Base-by-base conservation (phyloP, 1,139 yeast species). In the Debaryomyces singareniensis region DNA sequence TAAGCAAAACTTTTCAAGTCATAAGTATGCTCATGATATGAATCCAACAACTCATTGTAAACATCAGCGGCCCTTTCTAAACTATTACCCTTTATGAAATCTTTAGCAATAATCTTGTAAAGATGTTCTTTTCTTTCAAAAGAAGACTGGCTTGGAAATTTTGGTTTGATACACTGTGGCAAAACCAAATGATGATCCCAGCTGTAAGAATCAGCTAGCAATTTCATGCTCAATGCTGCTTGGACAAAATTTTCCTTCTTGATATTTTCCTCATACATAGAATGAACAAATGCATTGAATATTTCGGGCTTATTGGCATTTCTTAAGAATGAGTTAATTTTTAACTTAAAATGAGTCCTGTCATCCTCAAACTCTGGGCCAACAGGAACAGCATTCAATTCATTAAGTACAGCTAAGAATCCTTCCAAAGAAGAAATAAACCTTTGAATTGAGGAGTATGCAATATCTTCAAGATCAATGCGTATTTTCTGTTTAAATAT, bases 281-380 rank as follows among this genome's bases (percentile, higher is more conserved):
- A 80, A 52, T 79, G 74, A 42, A 86, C 75, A 51, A 84, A 82
- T 11, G 85, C 72, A 48, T 83, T 81, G 58, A 86, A 80, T 37
- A 81, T 65, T 50, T 83, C 94, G 1, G 93, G 93, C 43, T 79
- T 78, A 48, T 80, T 78, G 28, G 86, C 87, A 44, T 81, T 78
- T 64, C 81, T 73, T 52, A 86, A 68, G 52, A 76, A 84, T 29
- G 87, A 80, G 41, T 83, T 75, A 45, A 85, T 80, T 45, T 80
- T 82, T 46, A 86, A 66, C 37, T 78, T 76, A 49, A 82, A 84
- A 71, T 83, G 81, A 3, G 87, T 79, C 49, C 95, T 67, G 52
- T 86, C 95, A 47, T 83, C 94, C 44, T 82, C 91, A 54, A 81
- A 86, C 45, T 86, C 95, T 28, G 79, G 78, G 13, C 89, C 91